Evolutionary conservation across 1,284 basidiomycete genomes (phyloP), one percentile per base, ranked within the genome.

Genomic region (Fomitopsis pinicola): DNA sequence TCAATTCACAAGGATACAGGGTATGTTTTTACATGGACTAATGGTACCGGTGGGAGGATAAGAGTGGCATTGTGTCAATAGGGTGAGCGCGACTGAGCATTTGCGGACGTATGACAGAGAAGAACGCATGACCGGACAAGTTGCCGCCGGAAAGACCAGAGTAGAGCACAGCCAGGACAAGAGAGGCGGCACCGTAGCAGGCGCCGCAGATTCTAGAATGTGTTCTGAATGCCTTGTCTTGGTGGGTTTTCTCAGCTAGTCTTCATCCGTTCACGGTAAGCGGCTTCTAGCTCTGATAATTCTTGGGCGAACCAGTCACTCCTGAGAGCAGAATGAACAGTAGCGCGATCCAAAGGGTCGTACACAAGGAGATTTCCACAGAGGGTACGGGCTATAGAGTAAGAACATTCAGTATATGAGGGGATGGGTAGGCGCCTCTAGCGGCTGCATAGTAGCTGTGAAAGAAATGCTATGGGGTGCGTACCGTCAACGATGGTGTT

Each of bases 281-380:
- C 79, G 26, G 75, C 74, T 63, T 85, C 79, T 48, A 93, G 78
- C 58, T 86, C 82, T 28, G 80, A 72, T 19, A 83, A 68, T 67
- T 92, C 88, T 26, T 73, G 78, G 36, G 71, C 69, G 62, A 93
- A 89, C 90, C 90, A 93, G 45, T 67, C 63, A 68, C 81, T 83
- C 64, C 79, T 70, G 59, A 91, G 74, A 5, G 89, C 89, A 60
- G 75, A 72, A 48, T 80, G 70, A 28, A 89, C 82, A 0, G 87
- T 91, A 19, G 83, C 83, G 26, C 91, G 85, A 42, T 77, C 71
- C 33, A 72, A 72, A 59, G 81, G 80, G 63, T 89, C 78, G 56
- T 83, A 80, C 58, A 83, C 74, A 33, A 92, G 80, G 55, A 93
- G 77, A 26, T 79, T 75, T 33, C 74, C 71, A 55, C 88, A 83